Evolutionary conservation across 495 filamentous ascomycete species (phyloP).

Genomic region (Cairneyella variabilis): DNA sequence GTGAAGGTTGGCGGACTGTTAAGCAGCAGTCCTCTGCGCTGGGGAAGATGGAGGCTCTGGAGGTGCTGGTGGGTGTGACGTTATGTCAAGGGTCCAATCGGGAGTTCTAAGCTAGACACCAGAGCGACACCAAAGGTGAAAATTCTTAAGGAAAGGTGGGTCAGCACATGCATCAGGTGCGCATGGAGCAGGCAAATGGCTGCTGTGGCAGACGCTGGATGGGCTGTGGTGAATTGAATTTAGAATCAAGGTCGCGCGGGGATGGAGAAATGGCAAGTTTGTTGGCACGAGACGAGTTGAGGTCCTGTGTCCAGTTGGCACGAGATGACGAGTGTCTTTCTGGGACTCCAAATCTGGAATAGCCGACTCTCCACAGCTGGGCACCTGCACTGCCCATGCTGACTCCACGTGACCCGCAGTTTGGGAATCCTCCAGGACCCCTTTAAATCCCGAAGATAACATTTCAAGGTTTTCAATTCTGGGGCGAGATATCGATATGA

Average conservation of each 20-base stretch:
- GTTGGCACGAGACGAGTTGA: no score
- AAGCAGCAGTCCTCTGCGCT: constrained; percentile 56
- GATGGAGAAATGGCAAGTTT: no score
- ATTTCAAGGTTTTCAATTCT: no score
- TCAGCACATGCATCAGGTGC: neutral
- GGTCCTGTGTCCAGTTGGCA: no score
- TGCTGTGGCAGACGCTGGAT: neutral
- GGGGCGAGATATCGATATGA: no score
- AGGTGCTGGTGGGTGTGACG: constrained; percentile 7
- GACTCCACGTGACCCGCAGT: no score
- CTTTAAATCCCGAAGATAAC: no score
- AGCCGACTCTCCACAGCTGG: no score
- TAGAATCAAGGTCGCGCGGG: neutral
- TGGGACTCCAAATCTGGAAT: neutral
- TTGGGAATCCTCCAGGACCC: no score
- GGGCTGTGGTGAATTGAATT: neutral
- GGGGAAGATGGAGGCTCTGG: constrained; percentile 2
- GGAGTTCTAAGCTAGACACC: neutral
- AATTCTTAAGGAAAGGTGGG: no score
- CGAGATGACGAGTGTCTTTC: neutral
- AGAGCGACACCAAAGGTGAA: neutral
- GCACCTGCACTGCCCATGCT: no score
- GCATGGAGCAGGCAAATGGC: neutral
- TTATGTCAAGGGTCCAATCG: constrained; percentile 12
- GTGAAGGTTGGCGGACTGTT: constrained; percentile 53